Percentiles rank a stretch among this genome's conserved stretches.
phyloP scores from a whole-genome alignment of 805 yeast species.

The Saccharomycopsis malanga region DNA sequence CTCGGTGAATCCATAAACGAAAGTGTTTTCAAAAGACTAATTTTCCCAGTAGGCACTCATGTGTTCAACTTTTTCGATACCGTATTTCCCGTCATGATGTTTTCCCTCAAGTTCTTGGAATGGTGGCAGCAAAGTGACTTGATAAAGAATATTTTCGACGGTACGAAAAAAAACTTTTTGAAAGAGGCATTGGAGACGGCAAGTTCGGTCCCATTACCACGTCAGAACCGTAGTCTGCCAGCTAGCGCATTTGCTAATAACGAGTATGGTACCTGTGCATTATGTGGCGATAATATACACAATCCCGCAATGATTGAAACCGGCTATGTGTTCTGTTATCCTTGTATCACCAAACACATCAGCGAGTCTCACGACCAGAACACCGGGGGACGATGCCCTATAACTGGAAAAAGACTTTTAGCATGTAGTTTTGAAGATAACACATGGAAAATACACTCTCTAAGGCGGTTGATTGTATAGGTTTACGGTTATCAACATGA shows the following conservation, averaged over 20 bases:
- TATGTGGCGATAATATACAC: slow-evolving; percentile 56
- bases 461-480: no score
- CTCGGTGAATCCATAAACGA: slow-evolving; percentile 19
- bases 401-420: slow-evolving; percentile 63
- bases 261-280: slow-evolving; percentile 43
- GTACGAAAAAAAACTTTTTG: slow-evolving; percentile 10
- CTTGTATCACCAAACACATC: slow-evolving; percentile 68
- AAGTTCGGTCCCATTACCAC: slow-evolving; percentile 13
- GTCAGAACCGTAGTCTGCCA: no score
- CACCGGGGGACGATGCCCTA: slow-evolving; percentile 74
- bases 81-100: slow-evolving; percentile 19
- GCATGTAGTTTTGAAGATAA: no score
- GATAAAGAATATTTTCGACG: slow-evolving; percentile 5
- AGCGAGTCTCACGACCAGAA: slow-evolving; percentile 37
- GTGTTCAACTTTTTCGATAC: slow-evolving; percentile 17
- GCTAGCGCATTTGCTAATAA: background rate
- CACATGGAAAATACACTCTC: no score
- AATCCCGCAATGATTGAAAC: slow-evolving; percentile 89
- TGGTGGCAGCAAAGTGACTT: slow-evolving; percentile 23
- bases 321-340: slow-evolving; percentile 84
- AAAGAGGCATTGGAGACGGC: slow-evolving; percentile 12
- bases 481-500: no score
- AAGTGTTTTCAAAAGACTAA: slow-evolving; percentile 18
- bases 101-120: slow-evolving; percentile 21
- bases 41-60: background rate